Base-by-base conservation (phyloP, 2,329 filamentous ascomycete species). In the Colletotrichum cordylinicola region DNA sequence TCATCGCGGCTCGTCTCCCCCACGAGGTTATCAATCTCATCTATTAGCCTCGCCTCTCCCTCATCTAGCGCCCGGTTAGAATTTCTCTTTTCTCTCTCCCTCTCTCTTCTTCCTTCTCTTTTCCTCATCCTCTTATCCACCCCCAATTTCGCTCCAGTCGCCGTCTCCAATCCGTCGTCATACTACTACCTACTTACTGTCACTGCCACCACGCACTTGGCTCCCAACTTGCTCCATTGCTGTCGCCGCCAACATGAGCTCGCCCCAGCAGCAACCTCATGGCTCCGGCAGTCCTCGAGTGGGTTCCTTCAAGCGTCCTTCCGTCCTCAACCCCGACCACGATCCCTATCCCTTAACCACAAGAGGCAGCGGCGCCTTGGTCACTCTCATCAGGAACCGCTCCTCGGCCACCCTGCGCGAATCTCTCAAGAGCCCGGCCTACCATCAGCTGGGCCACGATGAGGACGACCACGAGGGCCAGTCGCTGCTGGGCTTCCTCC, bases 321-420 rank as follows among this genome's bases (percentile, higher is more conserved):
- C 81, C 8, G 82, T 83, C 66, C 80, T 85, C 55, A 73, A 83
- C 58, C 78, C 82, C 55, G 81, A 85, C 55, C 81, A 83, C 35
- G 84, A 85, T 80, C 86, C 95, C 48, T 88, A 88, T 43, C 92
- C 93, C 8, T 84, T 95, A 60, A 86, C 88, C 35, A 79, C 83
- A 58, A 80, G 80, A 76, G 79, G 82, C 75, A 81, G 81, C 55
- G 80, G 83, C 67, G 80, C 84, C 39, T 79, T 86, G 43, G 81
- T 81, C 8, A 80, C 80, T 18, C 81, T 86, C 70, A 85, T 86
- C 77, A 79, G 81, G 58, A 83, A 96, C 91, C 61, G 95, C 55
- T 78, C 77, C 48, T 60, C 72, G 52, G 72, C 66, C 21, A 62
- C 78, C 4, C 69, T 78, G 48, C 67, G 78, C 8, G 78, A 66